Conservation (phyloP, 352 stramenopile species). For the Pythium phragmiticola region DNA sequence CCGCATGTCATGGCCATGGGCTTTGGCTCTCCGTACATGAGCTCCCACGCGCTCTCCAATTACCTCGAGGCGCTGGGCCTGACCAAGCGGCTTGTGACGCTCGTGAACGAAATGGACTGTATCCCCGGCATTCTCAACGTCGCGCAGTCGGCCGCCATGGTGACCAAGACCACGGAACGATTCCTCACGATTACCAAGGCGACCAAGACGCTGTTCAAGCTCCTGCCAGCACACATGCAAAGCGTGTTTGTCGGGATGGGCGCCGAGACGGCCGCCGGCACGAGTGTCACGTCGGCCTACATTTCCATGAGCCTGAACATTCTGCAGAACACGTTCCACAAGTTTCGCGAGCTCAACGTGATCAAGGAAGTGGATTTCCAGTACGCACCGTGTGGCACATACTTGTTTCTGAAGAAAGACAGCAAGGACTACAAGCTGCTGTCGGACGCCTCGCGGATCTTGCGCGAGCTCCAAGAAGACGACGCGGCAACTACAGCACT, state of each 20-base stretch:
- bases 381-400: constrained; percentile 75
- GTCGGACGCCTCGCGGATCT: constrained; percentile 41
- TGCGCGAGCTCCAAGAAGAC: constrained; percentile 40
- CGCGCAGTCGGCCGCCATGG: constrained; percentile 68
- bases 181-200: constrained; percentile 82
- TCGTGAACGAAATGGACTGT: constrained; percentile 88
- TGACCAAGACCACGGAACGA: constrained; percentile 77
- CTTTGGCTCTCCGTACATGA: constrained; percentile 78
- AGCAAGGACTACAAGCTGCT: constrained; percentile 50
- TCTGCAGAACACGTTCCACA: constrained; percentile 79
- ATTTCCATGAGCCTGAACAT: constrained; percentile 78
- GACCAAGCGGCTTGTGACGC: constrained; percentile 55
- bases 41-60: constrained; percentile 38
- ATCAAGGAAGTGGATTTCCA: constrained; percentile 76
- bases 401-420: constrained; percentile 73
- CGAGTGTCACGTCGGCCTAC: constrained; percentile 63
- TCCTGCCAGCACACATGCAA: constrained; percentile 76
- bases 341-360: constrained; percentile 73
- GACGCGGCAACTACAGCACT: constrained; percentile 53
- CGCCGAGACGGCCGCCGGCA: constrained; percentile 9
- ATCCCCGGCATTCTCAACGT: constrained; percentile 85
- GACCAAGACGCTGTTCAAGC: constrained; percentile 66
- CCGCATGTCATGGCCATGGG: constrained; percentile 65
- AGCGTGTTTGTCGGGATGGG: constrained; percentile 45
- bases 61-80: constrained; percentile 59